Base-by-base conservation (phyloP, 176 grass and related monocot species). In the Bonia amplexicaulis region DNA sequence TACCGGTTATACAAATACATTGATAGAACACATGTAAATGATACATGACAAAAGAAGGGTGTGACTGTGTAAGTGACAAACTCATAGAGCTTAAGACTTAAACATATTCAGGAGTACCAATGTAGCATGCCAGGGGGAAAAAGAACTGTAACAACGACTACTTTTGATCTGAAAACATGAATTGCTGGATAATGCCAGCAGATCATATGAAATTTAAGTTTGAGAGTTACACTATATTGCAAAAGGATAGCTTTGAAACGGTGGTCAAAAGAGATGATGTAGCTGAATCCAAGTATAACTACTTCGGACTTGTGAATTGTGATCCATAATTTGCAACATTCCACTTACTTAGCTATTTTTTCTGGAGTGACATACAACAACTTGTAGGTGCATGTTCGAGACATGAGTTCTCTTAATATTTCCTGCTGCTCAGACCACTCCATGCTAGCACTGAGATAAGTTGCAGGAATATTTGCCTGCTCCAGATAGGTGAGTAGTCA, bases 281-380 rank as follows among this genome's bases (percentile, higher is more conserved):
- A 71, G 57, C 17, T 19, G 6, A 37, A 69, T 82, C 45, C 54
- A 70, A 78, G 78, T 62, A 49, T 22, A 66, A 67, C 16, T 61
- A 64, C 35, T 67, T 67, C 72, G 37, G 83, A 67, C 20, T 47
- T 47, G 40, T 49, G 39, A 47, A 47, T 47, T 47, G 40, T 49
- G 39, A 47, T 57, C 12, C 33, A 63, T 13, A 41, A 59, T 58
- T 40, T 27, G 12, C 31, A 49, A 35, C 26, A 60, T 71, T 60
- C 19, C 27, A 93, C 93, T 95, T 86, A 98, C 96, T 87, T 98
- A 0, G 96, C 96, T 92, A 98, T 87, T 93, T 98, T 98, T 89
- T 98, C 96, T 33, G 96, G 96, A 64, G 96, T 98, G 52, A 98
- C 96, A 81, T 95, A 98, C 49, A 98, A 67, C 64, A 98, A 62